Evolutionary conservation across 176 grass and related monocot species (phyloP).

Genomic region (Avena atlantica): DNA sequence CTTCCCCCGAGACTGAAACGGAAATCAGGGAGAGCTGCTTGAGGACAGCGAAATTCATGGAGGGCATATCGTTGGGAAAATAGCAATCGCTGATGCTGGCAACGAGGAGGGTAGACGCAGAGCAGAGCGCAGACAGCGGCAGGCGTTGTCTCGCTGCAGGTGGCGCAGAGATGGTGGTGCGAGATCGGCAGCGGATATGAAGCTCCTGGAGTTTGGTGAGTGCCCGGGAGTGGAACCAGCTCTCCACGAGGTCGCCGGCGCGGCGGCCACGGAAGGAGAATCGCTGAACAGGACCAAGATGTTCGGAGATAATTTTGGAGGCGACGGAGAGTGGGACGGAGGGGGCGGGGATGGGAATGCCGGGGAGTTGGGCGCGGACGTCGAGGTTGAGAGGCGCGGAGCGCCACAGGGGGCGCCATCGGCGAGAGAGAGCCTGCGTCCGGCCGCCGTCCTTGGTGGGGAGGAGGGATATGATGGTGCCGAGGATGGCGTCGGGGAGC

Average conservation of each 20-base stretch:
- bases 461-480: not conserved
- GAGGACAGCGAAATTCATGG: not conserved
- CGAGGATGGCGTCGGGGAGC: not conserved
- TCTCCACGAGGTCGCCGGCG: not conserved
- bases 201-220: not conserved
- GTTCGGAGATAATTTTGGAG: not conserved
- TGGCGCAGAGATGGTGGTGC: no score
- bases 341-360: not conserved
- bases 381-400: conserved; percentile 9
- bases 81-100: not conserved
- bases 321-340: not conserved
- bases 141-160: not conserved
- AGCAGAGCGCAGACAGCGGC: not conserved
- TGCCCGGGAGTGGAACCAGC: not conserved
- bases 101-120: not conserved
- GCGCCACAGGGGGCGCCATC: not conserved
- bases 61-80: not conserved
- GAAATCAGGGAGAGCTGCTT: not conserved
- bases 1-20: not conserved
- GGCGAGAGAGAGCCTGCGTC: not conserved
- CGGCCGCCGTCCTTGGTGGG: not conserved
- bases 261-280: not conserved
- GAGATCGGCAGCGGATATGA: not conserved
- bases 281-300: not conserved
- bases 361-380: not conserved